Percentiles rank a stretch among this genome's conserved stretches.
Evolutionary conservation across 768 basidiomycete species (phyloP).

Genomic region (Steccherinum ochraceum): DNA sequence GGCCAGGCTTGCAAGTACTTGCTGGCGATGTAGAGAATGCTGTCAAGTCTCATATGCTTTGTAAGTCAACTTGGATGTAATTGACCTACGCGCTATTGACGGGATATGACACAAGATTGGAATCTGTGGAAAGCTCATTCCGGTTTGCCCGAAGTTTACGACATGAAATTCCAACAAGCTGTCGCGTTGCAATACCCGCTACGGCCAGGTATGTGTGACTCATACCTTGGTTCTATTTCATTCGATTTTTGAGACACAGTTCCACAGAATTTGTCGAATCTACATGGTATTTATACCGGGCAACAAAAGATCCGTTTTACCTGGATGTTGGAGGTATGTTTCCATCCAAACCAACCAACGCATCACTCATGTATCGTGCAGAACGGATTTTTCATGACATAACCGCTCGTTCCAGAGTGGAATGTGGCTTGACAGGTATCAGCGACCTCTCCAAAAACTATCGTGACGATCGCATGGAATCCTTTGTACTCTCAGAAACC

Average conservation of each 20-base stretch:
- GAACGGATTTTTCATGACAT: constrained; percentile 80
- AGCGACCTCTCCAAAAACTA: constrained; percentile 71
- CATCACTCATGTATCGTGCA: constrained; percentile 1
- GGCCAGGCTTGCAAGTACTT: constrained; percentile 92
- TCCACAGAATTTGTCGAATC: constrained; percentile 90
- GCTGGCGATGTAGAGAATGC: constrained; percentile 85
- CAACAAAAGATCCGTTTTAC: constrained; percentile 89
- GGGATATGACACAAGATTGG: constrained; percentile 52
- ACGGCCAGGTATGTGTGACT: constrained; percentile 49
- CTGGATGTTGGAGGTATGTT: constrained; percentile 62
- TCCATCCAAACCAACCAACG: background rate
- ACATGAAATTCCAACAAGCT: constrained; percentile 65
- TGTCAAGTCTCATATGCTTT: constrained; percentile 86
- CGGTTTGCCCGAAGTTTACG: constrained; percentile 90
- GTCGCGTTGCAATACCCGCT: constrained; percentile 77
- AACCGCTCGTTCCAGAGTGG: constrained; percentile 64
- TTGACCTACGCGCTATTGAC: background rate
- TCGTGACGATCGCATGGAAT: constrained; percentile 94
- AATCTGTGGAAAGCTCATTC: constrained; percentile 86
- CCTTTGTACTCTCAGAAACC: constrained; percentile 90
- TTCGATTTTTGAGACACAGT: background rate
- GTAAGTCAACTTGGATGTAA: constrained; percentile 35
- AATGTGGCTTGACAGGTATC: constrained; percentile 83
- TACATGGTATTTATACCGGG: constrained; percentile 92
- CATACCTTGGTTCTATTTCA: background rate